Evolutionary conservation across 768 basidiomycete genomes (phyloP), one percentile per base, ranked within the genome.

Genomic region (Stropharia rugosoannulata): DNA sequence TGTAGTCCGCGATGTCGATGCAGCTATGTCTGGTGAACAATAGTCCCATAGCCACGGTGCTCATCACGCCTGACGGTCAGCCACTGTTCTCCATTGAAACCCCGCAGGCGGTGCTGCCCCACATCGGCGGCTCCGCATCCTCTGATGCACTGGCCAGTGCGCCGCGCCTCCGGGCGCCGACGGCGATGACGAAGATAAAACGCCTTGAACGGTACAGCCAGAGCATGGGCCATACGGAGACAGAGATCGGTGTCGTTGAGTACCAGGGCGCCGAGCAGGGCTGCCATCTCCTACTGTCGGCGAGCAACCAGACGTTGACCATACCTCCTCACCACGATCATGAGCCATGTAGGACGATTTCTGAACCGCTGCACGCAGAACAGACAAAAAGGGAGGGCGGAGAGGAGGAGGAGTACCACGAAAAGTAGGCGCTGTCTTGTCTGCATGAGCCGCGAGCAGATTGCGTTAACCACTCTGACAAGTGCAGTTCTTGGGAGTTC

Each of bases 21-120:
- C 72, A 77, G 48, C 67, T 75, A 27, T 66, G 59, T 50, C 63
- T 76, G 32, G 61, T 72, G 12, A 63, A 76, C 58, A 78, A 78
- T 61, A 74, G 76, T 60, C 72, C 75, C 8, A 64, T 60, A 4
- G 59, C 70, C 25, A 76, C 76, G 2, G 54, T 71, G 13, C 67
- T 76, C 50, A 61, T 72, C 8, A 64, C 73, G 7, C 63, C 64
- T 5, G 69, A 72, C 25, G 74, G 73, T 8, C 60, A 64, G 43
- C 64, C 68, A 4, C 63, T 70, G 22, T 78, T 70, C 56, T 60
- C 69, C 25, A 70, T 74, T 19, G 56, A 63, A 29, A 75, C 76
- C 22, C 55, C 51, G 16, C 50, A 48, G 42, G 13, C 57, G 1
- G 41, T 18, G 1, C 40, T 27, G 13, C 49, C 42, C 35, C n/a